Evolutionary conservation across 2,329 filamentous ascomycete genomes (phyloP).

Genomic region (Escovopsis weberi): DNA sequence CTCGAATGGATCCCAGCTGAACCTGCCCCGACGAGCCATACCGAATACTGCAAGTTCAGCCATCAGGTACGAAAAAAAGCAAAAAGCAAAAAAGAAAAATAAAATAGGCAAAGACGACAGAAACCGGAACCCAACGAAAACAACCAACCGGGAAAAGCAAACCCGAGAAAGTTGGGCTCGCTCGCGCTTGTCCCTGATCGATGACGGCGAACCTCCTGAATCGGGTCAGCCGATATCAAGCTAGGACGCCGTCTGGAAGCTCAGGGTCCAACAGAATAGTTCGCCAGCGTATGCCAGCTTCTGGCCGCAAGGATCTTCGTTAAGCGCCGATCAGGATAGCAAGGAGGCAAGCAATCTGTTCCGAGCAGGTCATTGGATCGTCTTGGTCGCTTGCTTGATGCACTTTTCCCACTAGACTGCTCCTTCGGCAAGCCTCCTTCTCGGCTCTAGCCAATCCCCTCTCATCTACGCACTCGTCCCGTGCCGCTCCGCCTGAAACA

Average conservation of each 20-base stretch:
- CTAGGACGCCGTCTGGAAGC: constrained; percentile 19
- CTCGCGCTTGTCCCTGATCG: constrained; percentile 3
- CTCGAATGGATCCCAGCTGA: no score
- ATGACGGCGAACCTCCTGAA: constrained; percentile 8
- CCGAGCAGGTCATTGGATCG: no score
- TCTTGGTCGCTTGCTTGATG: no score
- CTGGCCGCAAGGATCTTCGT: constrained; percentile 33
- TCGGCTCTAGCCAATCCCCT: no score
- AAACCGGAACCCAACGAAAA: no score
- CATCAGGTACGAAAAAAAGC: no score
- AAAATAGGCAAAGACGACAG: no score
- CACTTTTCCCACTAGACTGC: no score
- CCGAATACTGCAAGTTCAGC: constrained; percentile 3
- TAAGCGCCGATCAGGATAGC: constrained; percentile 30
- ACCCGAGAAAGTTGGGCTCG: no score
- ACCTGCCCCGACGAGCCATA: constrained; percentile 1
- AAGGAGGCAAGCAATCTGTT: neutral
- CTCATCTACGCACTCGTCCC: constrained; percentile 13
- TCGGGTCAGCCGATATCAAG: constrained; percentile 25
- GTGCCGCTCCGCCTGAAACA: constrained; percentile 20
- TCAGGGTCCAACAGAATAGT: constrained; percentile 31
- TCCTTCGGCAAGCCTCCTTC: no score
- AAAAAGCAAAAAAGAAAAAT: no score
- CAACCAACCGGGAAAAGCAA: no score
- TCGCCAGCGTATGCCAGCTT: constrained; percentile 24